Evolutionary conservation across 2,329 filamentous ascomycete species (phyloP).

Genomic region (Beauveria sp.): DNA sequence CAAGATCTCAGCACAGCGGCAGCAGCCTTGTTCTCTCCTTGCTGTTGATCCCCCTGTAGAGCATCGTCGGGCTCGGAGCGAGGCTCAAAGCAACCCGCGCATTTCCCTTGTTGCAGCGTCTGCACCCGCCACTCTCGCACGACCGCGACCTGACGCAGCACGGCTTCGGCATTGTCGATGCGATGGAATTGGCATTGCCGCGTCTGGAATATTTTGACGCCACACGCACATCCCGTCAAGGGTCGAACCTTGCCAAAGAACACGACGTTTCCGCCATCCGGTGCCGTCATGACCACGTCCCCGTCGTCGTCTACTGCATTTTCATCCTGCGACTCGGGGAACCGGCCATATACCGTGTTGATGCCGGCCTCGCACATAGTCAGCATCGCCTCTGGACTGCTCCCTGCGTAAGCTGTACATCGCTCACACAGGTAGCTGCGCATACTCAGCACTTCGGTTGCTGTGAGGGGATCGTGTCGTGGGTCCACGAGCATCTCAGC

Average conservation of each 20-base stretch:
- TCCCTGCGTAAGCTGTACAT: constrained; percentile 19
- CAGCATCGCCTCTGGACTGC: neutral
- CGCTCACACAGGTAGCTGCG: constrained; percentile 28
- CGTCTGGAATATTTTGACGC: constrained; percentile 24
- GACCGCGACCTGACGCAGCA: constrained; percentile 16
- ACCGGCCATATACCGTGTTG: constrained; percentile 17
- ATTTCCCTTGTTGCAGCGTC: constrained; percentile 19
- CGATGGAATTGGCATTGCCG: constrained; percentile 30
- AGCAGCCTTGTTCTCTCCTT: too few relatives aligned
- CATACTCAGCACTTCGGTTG: constrained; percentile 23
- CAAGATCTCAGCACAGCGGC: constrained; percentile 17
- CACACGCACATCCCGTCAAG: constrained; percentile 32
- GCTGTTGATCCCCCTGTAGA: neutral
- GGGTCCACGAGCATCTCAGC: constrained; percentile 14
- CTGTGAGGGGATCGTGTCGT: constrained; percentile 11
- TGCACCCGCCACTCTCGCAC: constrained; percentile 22
- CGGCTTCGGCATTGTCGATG: constrained; percentile 18
- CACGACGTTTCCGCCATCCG: neutral
- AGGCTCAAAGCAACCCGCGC: constrained; percentile 23
- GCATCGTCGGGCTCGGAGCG: too few relatives aligned
- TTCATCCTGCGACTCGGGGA: neutral
- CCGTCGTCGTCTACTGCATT: neutral
- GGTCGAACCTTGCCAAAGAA: constrained; percentile 12
- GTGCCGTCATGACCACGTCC: neutral
- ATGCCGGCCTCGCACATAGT: constrained; percentile 13